phyloP scores from a whole-genome alignment of 2,329 filamentous ascomycete species.

The Lasiodiplodia gonubiensis region DNA sequence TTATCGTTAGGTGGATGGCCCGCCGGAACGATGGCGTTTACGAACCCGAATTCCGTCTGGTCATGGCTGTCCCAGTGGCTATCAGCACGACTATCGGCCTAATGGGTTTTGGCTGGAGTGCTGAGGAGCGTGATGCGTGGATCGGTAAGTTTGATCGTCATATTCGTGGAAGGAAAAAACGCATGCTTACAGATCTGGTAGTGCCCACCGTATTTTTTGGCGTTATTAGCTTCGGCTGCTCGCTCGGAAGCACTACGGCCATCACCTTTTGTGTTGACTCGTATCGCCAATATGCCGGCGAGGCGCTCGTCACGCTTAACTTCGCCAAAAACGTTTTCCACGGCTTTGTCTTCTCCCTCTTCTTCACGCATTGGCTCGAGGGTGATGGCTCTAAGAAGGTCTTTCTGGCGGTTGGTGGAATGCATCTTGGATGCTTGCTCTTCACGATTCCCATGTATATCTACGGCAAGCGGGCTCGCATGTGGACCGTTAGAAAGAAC shows the following conservation, averaged over 20 bases:
- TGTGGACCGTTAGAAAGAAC: conserved; percentile 91
- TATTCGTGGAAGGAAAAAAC: no score
- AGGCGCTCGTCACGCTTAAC: conserved; percentile 92
- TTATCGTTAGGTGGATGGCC: conserved; percentile 82
- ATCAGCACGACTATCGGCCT: conserved; percentile 81
- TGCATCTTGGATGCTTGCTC: conserved; percentile 77
- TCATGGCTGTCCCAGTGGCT: conserved; percentile 83
- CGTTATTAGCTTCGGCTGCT: conserved; percentile 88
- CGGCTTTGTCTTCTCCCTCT: conserved; percentile 84
- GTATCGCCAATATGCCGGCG: conserved; percentile 90
- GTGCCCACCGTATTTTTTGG: conserved; percentile 95
- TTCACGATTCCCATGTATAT: conserved; percentile 91
- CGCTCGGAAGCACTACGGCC: conserved; percentile 83
- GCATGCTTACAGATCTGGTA: no score
- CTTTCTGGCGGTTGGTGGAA: conserved; percentile 82
- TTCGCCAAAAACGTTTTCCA: conserved; percentile 95
- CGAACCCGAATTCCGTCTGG: conserved; percentile 88
- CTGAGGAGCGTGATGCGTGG: conserved; percentile 74
- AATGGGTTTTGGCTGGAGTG: conserved; percentile 97
- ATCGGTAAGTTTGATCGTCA: conserved; percentile 61
- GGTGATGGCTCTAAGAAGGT: conserved; percentile 75
- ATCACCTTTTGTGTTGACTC: conserved; percentile 96
- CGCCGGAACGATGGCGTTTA: conserved; percentile 90
- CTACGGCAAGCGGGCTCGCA: conserved; percentile 86
- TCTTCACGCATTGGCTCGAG: conserved; percentile 84